Base-by-base conservation (phyloP, 2,329 filamentous ascomycete species). In the Calonectria honghensis region DNA sequence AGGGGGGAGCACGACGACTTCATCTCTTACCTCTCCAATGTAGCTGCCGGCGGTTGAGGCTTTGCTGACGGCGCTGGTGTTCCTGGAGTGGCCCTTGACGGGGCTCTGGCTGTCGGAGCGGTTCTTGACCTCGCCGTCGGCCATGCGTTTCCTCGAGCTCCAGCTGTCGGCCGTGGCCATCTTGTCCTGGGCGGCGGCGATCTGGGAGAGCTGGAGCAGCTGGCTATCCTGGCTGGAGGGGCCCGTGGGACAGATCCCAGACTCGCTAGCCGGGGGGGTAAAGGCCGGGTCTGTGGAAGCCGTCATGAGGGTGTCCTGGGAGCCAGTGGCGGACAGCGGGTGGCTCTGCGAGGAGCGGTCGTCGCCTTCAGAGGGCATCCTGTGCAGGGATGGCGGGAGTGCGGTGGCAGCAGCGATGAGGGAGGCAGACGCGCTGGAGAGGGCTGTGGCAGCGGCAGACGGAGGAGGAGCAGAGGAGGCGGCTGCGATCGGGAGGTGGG, bases 1-100 rank as follows among this genome's bases (percentile, higher is more conserved):
- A 57, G 13, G 41, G 39, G 24, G 24, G 24, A 24, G 24, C 24
- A 24, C 24, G 24, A 45, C 88, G 32, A 52, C 16, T 48, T 24
- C 24, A 78, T 88, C 88, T 88, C 88, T 79, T 89, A 97, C 94
- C 89, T 97, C 95, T 84, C 94, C 93, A 79, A 96, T 94, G 78
- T 92, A 93, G 81, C 91, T 94, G 64, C 91, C 90, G 63, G 90
- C 88, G 61, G 90, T 89, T 1, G 91, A 92, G 50, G 87, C 86
- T 76, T 88, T 85, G 83, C 91, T 92, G 73, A 94, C 87, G 71
- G 92, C 89, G 83, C 95, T 96, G 61, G 92, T 92, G 76, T 92
- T 95, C 80, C 94, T 90, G 35, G 93, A 93, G 83, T 95, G 94
- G 37, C 90, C 90, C 79, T 87, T 84, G 41, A 86, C 82, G 29